Conservation (phyloP, 352 stramenopile genomes). For the Phytophthora sojae region DNA sequence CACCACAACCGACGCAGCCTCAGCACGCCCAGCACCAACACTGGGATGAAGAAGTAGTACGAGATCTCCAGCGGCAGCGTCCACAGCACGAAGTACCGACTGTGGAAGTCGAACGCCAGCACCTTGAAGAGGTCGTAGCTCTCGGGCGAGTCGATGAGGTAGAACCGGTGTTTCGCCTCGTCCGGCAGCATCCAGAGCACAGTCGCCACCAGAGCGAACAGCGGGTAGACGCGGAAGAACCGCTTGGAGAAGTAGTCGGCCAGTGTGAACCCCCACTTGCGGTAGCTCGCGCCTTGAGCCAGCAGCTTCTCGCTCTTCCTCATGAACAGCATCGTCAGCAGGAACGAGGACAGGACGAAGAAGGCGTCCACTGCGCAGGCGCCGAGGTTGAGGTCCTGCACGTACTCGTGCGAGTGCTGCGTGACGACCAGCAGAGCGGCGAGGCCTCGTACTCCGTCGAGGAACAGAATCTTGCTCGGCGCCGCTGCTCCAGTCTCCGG, state of each 20-base stretch:
- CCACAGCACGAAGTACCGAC: slow-evolving; percentile 55
- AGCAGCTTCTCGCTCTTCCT: slow-evolving; percentile 32
- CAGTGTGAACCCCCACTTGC: slow-evolving; percentile 34
- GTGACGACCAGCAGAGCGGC: slow-evolving; percentile 39
- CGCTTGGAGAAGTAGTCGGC: slow-evolving; percentile 38
- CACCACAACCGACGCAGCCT: slow-evolving; percentile 30
- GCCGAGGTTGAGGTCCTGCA: slow-evolving; percentile 36
- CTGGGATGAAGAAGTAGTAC: slow-evolving; percentile 53
- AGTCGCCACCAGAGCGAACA: slow-evolving; percentile 44
- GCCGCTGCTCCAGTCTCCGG: neutral
- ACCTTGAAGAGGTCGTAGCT: slow-evolving; percentile 48
- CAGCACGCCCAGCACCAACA: slow-evolving; percentile 34
- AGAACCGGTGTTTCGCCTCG: slow-evolving; percentile 32
- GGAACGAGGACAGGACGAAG: slow-evolving; percentile 55
- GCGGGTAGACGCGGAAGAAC: slow-evolving; percentile 62
- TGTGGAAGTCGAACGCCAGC: slow-evolving; percentile 42
- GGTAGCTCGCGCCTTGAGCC: slow-evolving; percentile 18
- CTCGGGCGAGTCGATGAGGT: slow-evolving; percentile 26
- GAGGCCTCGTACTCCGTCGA: slow-evolving; percentile 50
- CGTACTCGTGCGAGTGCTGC: slow-evolving; percentile 39
- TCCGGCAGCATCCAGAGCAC: slow-evolving; percentile 40
- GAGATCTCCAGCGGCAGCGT: slow-evolving; percentile 33
- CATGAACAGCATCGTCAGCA: slow-evolving; percentile 51
- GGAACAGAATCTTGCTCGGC: slow-evolving; percentile 42
- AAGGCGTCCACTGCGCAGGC: slow-evolving; percentile 42